Conservation (phyloP, 108 stramenopile species). For the Chaetoceros muelleri region DNA sequence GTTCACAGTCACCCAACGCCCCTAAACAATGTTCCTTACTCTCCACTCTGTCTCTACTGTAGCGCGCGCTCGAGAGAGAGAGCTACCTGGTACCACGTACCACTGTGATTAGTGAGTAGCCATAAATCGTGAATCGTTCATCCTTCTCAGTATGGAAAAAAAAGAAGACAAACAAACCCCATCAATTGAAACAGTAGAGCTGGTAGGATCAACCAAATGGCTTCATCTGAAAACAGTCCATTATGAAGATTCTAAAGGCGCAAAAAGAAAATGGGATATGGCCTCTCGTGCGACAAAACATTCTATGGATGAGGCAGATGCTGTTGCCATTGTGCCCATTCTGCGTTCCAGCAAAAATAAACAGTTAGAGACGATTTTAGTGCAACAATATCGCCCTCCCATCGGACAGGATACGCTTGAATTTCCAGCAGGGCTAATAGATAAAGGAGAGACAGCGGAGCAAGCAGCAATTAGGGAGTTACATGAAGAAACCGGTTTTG, state of each 20-base stretch:
- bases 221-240: constrained; percentile 17
- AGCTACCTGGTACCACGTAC: too few species aligned
- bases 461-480: constrained; percentile 53
- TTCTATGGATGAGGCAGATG: constrained; percentile 25
- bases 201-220: constrained; percentile 21
- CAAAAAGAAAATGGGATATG: constrained; percentile 40
- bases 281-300: constrained; percentile 16
- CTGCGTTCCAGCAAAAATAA: constrained; percentile 16
- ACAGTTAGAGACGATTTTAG: constrained; percentile 29
- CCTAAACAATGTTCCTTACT: too few species aligned
- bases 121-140: too few species aligned
- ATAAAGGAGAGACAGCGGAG: constrained; percentile 38
- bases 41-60: too few species aligned
- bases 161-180: background rate
- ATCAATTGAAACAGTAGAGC: background rate
- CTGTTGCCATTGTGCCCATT: constrained; percentile 54
- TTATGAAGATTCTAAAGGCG: constrained; percentile 23
- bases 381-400: constrained; percentile 65
- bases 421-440: constrained; percentile 76
- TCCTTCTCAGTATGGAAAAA: too few species aligned
- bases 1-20: too few species aligned
- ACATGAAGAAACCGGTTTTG: constrained; percentile 58
- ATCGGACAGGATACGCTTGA: constrained; percentile 44
- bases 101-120: too few species aligned
- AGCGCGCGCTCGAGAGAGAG: too few species aligned